Base-by-base conservation (phyloP, 306 rosid genomes). In the Alnus rubra region DNA sequence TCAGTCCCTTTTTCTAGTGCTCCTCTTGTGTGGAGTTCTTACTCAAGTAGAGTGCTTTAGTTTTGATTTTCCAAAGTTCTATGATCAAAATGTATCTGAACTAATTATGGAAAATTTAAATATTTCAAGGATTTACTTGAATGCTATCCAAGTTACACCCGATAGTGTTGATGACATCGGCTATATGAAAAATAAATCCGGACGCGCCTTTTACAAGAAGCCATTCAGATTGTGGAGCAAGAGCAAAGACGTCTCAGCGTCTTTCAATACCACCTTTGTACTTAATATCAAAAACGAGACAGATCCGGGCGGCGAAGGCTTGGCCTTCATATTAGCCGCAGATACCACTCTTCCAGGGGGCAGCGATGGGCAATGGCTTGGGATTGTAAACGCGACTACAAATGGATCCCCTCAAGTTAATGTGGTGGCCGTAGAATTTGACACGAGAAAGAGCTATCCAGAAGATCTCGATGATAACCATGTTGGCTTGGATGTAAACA, bases 401-500 rank as follows among this genome's bases (percentile, higher is more conserved):
- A 89, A 88, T 55, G 96, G 94, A 75, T 82, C 88, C 28, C 60
- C 83, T 30, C 60, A 47, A 52, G 82, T 86, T 5, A 47, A 28
- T 55, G 83, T 88, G 35, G 79, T 91, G 10, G 98, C 93, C 1
- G 88, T 93, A 3, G 98, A 93, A 60, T 91, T 93, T 8, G 98
- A 93, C 82, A 89, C 97, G 11, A 81, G 83, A 19, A 81, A 88
- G 59, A 91, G 84, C 74, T 90, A 63, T 30, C 13, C n/a, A 7
- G 76, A 89, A 50, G 92, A 91, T 42, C 76, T 87, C 2, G 90
- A 93, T 30, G 70, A 70, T 59, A 82, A 86, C 78, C 96, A 92
- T 59, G 88, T 90, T 76, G 97, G 96, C 0, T 74, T 92, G 80
- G 72, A 91, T 80, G 39, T 91, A 11, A 89, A 93, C 44, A 82